These are phyloP conservation scores for Cladosporium oxysporum DNA, from an alignment of 2,329 filamentous ascomycete species.

Conservation along the genomic window DNA sequence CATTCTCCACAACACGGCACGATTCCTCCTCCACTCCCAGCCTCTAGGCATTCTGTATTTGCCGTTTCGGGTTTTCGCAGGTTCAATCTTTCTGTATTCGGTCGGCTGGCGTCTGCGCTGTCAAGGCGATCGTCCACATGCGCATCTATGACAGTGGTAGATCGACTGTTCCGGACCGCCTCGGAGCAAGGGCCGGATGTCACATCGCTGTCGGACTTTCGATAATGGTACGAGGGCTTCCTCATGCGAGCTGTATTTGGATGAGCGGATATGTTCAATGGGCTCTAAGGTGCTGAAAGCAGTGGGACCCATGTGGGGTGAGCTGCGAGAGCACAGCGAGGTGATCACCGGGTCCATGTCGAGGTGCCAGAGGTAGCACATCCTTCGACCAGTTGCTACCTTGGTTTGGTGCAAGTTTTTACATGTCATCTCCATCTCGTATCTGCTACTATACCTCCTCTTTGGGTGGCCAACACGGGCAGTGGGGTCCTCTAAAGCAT, in stretches of 20 bases:
- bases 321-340: neutral
- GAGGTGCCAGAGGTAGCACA: neutral
- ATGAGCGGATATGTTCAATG: neutral
- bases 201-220: neutral
- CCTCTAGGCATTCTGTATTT: constrained; percentile 3
- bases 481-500: neutral
- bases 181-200: neutral
- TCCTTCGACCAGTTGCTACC: neutral
- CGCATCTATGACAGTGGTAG: neutral
- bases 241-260: neutral
- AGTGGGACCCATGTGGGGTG: neutral
- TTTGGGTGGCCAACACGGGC: neutral
- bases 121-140: neutral
- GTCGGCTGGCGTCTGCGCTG: neutral
- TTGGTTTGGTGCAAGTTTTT: neutral
- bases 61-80: neutral
- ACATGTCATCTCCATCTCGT: neutral
- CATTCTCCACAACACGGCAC: constrained; percentile 4
- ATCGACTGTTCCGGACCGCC: neutral
- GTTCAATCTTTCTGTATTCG: neutral
- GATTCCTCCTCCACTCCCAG: neutral
- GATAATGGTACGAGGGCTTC: neutral
- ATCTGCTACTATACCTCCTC: neutral
- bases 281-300: neutral
- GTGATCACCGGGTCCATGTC: neutral